These are phyloP conservation scores for Bolboschoenoplectus hybrid DNA, from an alignment of 202 grass and related monocot genomes.

Conservation along the genomic window DNA sequence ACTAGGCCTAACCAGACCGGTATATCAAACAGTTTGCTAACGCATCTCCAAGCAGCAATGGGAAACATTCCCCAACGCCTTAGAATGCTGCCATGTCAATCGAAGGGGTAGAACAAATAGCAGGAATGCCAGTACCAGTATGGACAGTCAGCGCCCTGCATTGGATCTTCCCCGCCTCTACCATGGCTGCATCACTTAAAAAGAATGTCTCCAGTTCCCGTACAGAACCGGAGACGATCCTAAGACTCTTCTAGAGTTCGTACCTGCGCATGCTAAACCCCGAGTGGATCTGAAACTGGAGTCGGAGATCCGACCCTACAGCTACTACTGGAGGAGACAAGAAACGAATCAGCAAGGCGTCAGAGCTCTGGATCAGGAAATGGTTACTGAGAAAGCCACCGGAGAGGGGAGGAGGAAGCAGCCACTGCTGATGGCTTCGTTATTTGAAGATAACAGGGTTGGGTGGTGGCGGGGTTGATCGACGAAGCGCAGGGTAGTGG, in stretches of 20 bases:
- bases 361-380: not conserved
- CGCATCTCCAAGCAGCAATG: not conserved
- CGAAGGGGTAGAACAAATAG: not conserved
- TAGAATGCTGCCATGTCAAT: not conserved
- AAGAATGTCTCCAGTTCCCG: conserved; percentile 12
- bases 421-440: not conserved
- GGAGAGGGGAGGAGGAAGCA: not conserved
- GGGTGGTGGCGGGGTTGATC: not conserved
- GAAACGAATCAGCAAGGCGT: not conserved
- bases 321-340: not conserved
- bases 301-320: not conserved
- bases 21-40: not conserved
- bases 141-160: not conserved
- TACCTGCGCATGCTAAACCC: conserved; percentile 10
- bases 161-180: not conserved
- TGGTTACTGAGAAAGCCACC: not conserved
- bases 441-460: not conserved
- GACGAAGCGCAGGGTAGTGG: too few species aligned
- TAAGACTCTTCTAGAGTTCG: not conserved
- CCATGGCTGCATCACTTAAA: not conserved
- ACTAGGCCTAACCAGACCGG: not conserved
- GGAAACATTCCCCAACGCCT: not conserved
- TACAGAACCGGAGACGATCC: not conserved
- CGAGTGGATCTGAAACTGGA: conserved; percentile 26
- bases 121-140: not conserved